Conservation (phyloP, 2,329 filamentous ascomycete species). For the Aspergillus oerlinghausenensis region DNA sequence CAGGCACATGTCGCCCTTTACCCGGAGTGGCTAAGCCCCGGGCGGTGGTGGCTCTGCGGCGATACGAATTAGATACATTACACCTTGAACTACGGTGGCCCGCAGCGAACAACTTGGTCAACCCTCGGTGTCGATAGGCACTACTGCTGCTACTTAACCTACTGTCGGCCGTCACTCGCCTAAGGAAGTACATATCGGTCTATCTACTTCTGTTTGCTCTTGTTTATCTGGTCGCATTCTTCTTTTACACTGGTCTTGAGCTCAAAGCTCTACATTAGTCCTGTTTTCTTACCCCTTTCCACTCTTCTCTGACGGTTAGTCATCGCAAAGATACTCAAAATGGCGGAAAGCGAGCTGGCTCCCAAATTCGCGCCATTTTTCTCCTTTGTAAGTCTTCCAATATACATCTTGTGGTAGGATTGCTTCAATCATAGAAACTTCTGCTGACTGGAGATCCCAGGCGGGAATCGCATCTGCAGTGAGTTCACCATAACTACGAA, state of each 20-base stretch:
- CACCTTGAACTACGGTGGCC: slow-evolving; percentile 15
- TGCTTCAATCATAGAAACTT: not conserved
- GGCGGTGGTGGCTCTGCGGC: slow-evolving; percentile 2
- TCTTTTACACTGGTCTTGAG: not conserved
- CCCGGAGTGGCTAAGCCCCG: slow-evolving; percentile 14
- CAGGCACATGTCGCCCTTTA: slow-evolving; percentile 24
- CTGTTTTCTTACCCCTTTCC: not conserved
- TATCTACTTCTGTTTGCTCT: not conserved
- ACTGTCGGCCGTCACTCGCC: not conserved
- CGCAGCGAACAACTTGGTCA: slow-evolving; percentile 11
- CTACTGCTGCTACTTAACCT: not conserved
- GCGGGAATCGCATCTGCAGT: slow-evolving; percentile 48
- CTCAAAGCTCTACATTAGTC: not conserved
- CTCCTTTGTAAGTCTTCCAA: slow-evolving; percentile 54
- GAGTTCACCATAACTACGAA: slow-evolving; percentile 22
- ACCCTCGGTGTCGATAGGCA: not conserved
- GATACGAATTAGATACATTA: not conserved
- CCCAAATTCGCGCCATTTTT: slow-evolving; percentile 65
- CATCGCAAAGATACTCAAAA: slow-evolving; percentile 20
- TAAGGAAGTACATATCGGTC: not conserved
- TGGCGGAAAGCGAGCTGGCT: slow-evolving; percentile 48
- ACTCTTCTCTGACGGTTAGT: not conserved
- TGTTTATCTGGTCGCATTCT: not conserved
- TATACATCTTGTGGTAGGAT: not conserved
- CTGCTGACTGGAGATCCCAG: slow-evolving; percentile 30